Evolutionary conservation across 2,329 filamentous ascomycete genomes (phyloP), one percentile per base, ranked within the genome.

Genomic region (Botryotinia globosa): DNA sequence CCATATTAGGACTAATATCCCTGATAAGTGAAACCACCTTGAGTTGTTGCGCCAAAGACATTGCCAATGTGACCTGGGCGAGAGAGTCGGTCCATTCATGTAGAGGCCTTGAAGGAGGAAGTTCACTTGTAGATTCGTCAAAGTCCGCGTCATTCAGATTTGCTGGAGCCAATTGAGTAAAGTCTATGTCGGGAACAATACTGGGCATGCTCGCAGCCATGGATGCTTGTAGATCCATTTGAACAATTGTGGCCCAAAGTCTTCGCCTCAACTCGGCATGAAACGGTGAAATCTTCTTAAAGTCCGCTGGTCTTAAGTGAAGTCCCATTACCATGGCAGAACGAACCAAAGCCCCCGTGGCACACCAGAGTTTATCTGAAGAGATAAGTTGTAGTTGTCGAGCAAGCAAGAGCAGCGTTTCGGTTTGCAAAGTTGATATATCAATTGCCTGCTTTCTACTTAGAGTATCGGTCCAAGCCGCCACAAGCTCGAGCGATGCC

Each of bases 241-340:
- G 87, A 12, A 88, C 73, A 16, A 87, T 83, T 0, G 86, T 87
- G 12, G 84, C 83, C 88, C 87, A 89, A 3, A 89, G 76, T 4
- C 87, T 83, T 3, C 87, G 82, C 5, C 87, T 83, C 79, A 89
- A 83, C 78, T 89, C 87, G 3, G 84, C 82, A 37, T 83, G 81
- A 66, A 85, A 84, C 0, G 80, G 77, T 6, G 84, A 83, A 82
- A 87, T 85, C n/a, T 82, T 81, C 14, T 82, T 81, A 8, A 88
- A 83, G 69, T 84, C 81, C 39, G 80, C 81, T 0, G 88, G 87
- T 71, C 89, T 87, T 4, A 86, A 84, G 76, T 89, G 87, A 12
- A 89, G 81, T 7, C 88, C 87, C 83, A 88, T 87, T 71, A 83
- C 84, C 79, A 89, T 85, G 70, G 87, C 87, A 20, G 83, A 84